A percentile compares a stretch with the other conserved stretches of the same genome.
Evolutionary conservation across 768 basidiomycete genomes (phyloP).

Genomic region (Boletus sp.): DNA sequence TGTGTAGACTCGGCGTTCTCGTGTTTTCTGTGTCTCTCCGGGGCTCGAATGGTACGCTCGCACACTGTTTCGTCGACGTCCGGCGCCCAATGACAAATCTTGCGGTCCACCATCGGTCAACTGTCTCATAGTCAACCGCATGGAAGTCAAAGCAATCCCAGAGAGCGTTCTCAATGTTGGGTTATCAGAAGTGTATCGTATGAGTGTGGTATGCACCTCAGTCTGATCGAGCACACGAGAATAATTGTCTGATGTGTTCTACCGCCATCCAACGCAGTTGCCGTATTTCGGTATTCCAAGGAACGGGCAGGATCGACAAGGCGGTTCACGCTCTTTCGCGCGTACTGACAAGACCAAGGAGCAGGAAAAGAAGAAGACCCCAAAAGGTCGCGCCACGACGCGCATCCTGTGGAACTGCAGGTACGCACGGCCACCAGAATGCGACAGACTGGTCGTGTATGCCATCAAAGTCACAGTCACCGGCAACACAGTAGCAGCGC

Average conservation of each 20-base stretch:
- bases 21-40: too few species aligned
- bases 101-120: too few species aligned
- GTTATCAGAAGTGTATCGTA: not conserved
- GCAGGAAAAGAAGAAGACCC: slow-evolving; percentile 98
- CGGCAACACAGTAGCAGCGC: not conserved
- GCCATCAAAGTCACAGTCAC: not conserved
- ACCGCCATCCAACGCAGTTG: not conserved
- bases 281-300: not conserved
- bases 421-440: slow-evolving; percentile 41
- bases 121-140: too few species aligned
- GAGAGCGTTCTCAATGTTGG: not conserved
- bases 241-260: not conserved
- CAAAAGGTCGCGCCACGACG: slow-evolving; percentile 98
- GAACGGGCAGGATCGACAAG: not conserved
- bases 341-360: slow-evolving; percentile 99
- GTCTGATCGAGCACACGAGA: too few species aligned
- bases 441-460: not conserved
- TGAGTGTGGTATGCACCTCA: not conserved
- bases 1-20: too few species aligned
- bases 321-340: slow-evolving; percentile 52
- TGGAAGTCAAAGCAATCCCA: too few species aligned
- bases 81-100: too few species aligned
- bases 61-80: too few species aligned
- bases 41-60: too few species aligned
- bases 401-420: slow-evolving; percentile 88